Percentiles rank a stretch among this genome's conserved stretches.
phyloP scores from a whole-genome alignment of 805 yeast species.

The Yarrowia sp. region DNA sequence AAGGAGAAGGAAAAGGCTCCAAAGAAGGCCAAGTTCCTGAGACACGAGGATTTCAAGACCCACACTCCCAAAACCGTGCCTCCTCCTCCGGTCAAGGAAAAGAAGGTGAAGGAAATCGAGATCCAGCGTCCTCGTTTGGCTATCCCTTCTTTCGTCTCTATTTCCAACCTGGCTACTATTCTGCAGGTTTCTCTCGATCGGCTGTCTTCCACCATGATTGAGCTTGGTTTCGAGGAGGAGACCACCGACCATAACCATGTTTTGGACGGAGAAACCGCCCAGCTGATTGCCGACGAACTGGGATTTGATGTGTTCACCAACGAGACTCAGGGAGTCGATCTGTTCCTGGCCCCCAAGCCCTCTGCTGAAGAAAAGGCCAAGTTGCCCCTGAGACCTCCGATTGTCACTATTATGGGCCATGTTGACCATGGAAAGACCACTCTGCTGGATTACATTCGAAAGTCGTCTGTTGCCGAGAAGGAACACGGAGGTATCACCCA shows the following conservation, averaged over 20 bases:
- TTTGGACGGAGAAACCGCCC: conserved; percentile 84
- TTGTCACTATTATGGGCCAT: conserved; percentile 98
- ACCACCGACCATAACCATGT: conserved; percentile 67
- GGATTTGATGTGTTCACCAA: conserved; percentile 67
- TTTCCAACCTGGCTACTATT: conserved; percentile 77
- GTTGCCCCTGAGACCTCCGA: conserved; percentile 80
- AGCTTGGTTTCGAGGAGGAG: conserved; percentile 75
- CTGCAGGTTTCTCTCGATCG: conserved; percentile 68
- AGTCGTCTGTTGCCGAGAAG: conserved; percentile 78
- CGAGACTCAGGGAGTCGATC: conserved; percentile 64
- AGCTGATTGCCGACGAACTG: conserved; percentile 85
- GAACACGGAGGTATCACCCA: conserved; percentile 98
- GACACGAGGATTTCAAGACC: conserved; percentile 8
- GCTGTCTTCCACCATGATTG: conserved; percentile 63
- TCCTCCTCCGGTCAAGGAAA: conserved; percentile 18
- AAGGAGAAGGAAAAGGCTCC: background rate
- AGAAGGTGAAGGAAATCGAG: conserved; percentile 39
- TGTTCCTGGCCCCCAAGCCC: conserved; percentile 61
- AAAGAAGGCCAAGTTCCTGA: conserved; percentile 2
- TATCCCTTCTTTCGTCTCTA: conserved; percentile 79
- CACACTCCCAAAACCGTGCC: background rate
- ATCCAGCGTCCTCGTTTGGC: conserved; percentile 42
- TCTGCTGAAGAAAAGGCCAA: conserved; percentile 56
- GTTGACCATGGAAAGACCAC: conserved; percentile 99
- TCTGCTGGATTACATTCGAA: conserved; percentile 82